Base-by-base conservation (phyloP, 106 monocot species). In the Iris macrosiphon region DNA sequence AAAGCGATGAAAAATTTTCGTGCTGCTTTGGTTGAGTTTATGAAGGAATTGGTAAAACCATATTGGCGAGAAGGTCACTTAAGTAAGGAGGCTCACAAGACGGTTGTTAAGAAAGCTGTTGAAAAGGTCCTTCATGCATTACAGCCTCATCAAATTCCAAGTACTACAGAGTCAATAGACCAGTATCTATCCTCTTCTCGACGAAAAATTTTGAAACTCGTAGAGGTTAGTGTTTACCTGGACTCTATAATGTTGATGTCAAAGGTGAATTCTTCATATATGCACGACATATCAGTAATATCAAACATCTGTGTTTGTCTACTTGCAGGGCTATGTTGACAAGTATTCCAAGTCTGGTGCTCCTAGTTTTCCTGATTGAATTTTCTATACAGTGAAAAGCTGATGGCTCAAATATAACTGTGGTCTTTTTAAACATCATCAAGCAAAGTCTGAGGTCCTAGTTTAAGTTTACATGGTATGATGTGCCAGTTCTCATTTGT, bases 51-150 rank as follows among this genome's bases (percentile, higher is more conserved):
- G 64, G 12, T 87, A 32, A 87, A 75, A 42, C 85, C 91, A 63
- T 61, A 19, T 23, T 86, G 85, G 91, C 52, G 66, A 38, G 82
- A 82, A 18, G 91, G 85, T 40, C 74, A 60, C n/a, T 60, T 86
- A 66, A 92, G 73, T 66, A 86, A 79, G 59, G 79, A 88, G n/a
- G 67, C 91, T 31, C 82, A 86, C 55, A 92, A 92, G 47, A 44
- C 32, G 60, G 28, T 92, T 42, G 70, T 92, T 37, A 92, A 82
- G 61, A 93, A 84, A 76, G 60, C 83, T 31, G 73, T 66, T 59
- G 87, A 87, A 19, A 93, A 93, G 82, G 80, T 93, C 18, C 23
- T 87, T 40, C n/a, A 55, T 52, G 34, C 83, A 25, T 51, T 93
- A 30, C 63, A 83, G 37, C 37, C 76, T 9, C 66, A 80, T 71